Evolutionary conservation across 306 rosid species (phyloP), one percentile per base, ranked within the genome.

Genomic region (Parietaria judaica): DNA sequence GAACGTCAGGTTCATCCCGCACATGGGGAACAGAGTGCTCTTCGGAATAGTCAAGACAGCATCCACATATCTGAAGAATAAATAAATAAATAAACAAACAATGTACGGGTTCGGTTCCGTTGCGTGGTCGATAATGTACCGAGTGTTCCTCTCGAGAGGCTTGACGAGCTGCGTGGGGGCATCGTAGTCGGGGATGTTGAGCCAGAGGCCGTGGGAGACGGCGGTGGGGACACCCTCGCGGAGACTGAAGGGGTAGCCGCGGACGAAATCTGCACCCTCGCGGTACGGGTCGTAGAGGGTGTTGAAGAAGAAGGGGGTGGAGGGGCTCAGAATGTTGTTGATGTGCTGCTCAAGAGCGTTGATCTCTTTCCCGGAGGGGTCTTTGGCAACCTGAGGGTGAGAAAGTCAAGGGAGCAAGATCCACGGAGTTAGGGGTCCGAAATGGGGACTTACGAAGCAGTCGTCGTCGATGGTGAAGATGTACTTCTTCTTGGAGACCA

Each of bases 161-260:
- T 85, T 88, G 35, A 88, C 96, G 62, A 88, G 96, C 77, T 88
- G 94, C 51, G 96, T 88, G 13, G 90, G 96, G 44, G 94, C 96
- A 85, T 88, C 96, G 66, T 88, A 88, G 47, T 85, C 90, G 11
- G 96, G 94, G 63, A 85, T 72, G 81, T 88, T 88, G 59, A 88
- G 87, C 96, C 96, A 88, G 36, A 88, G 87, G 35, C 96, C 94
- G 36, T 88, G 96, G 63, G 96, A 88, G 16, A 76, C 83, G 10
- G 86, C 94, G 0, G 96, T 88, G 34, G 95, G 96, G 11, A 71
- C 77, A 47, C 95, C 95, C 60, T 77, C 90, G 11, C 90, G 83
- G 16, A 88, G 88, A 62, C 85, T 85, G 60, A 88, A 88, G 0
- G 95, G 96, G 54, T 88, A 88, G 56, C 96, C 96, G 1, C 96